phyloP scores from a whole-genome alignment of 768 basidiomycete species.

The Amanita muscaria region DNA sequence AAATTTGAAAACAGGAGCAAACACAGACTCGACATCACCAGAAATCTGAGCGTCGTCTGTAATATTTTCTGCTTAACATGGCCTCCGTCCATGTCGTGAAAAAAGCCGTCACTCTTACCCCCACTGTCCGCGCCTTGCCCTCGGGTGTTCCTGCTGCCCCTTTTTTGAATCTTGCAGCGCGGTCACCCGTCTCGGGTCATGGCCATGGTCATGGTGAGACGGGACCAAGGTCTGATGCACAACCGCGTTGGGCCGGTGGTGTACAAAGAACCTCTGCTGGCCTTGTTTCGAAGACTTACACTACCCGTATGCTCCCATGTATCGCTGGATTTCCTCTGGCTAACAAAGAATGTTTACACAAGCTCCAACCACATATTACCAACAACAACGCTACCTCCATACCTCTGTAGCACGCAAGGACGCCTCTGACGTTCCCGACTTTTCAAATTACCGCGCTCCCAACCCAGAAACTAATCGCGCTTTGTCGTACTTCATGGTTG shows the following conservation, averaged over 20 bases:
- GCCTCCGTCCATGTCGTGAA: slow-evolving; percentile 65
- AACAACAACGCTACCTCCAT: slow-evolving; percentile 69
- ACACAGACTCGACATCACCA: slow-evolving; percentile 24
- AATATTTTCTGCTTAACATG: slow-evolving; percentile 32
- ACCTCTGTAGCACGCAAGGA: slow-evolving; percentile 62
- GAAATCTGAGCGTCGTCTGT: not conserved
- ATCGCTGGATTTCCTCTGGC: no score
- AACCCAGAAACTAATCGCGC: slow-evolving; percentile 62
- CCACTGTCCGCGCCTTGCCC: slow-evolving; percentile 71
- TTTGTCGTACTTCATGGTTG: slow-evolving; percentile 85
- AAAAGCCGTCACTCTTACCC: slow-evolving; percentile 76
- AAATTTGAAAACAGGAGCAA: slow-evolving; percentile 23
- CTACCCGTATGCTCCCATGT: slow-evolving; percentile 40
- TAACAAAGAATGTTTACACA: slow-evolving; percentile 20
- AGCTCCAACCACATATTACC: slow-evolving; percentile 43
- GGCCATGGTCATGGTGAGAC: slow-evolving; percentile 48
- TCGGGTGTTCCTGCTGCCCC: slow-evolving; percentile 75
- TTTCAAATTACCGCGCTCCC: slow-evolving; percentile 67
- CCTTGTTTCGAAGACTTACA: slow-evolving; percentile 55
- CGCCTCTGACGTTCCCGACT: slow-evolving; percentile 84
- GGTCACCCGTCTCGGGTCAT: slow-evolving; percentile 51
- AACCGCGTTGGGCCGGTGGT: slow-evolving; percentile 57
- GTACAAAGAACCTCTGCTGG: slow-evolving; percentile 41
- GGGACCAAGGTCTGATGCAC: slow-evolving; percentile 51
- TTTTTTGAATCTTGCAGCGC: slow-evolving; percentile 63